Base-by-base conservation (phyloP, 305 asterid species). In the Ajuga reptans region DNA sequence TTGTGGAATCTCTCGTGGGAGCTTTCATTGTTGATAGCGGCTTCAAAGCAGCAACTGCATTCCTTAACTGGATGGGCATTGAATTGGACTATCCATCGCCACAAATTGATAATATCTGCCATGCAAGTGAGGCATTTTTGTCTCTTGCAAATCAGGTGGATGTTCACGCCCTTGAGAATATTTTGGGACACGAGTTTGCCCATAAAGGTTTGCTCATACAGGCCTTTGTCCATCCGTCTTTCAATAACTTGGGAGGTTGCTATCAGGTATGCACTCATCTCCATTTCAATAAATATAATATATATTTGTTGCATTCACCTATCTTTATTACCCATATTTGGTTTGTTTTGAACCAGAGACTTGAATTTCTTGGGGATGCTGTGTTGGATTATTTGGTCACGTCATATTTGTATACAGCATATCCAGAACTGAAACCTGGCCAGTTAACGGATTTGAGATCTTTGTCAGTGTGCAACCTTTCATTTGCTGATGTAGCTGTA, bases 331-430 rank as follows among this genome's bases (percentile, higher is more conserved):
- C 78, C 79, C 37, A 27, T 56, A 33, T 75, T 71, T 39, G 74
- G 39, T 54, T 71, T 79, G 29, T 39, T 73, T 75, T 83, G 54
- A 71, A 74, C 75, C 96, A 91, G 98, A 87, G 99, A 71, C 87
- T 94, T 60, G 99, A 94, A 80, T 91, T 83, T 83, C 96, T 94
- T n/a, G 99, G 99, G 75, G 99, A 94, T 83, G 97, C 99, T 59
- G 92, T 87, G 71, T 80, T 94, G 89, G 99, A 94, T 81, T 94
- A 91, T 85, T 72, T 94, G 87, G 84, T 94, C 80, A 91, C 98
- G 62, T 88, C 97, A 65, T 94, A 89, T 83, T 80, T 91, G 60
- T 94, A 81, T 75, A 80, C 96, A 8, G 87, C 72, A 55, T 91
- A 91, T 74, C 97, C 99, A 45, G 73, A 79, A 17, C 66, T 94